phyloP scores from a whole-genome alignment of 1,284 basidiomycete genomes.

The Takashimella koratensis region DNA sequence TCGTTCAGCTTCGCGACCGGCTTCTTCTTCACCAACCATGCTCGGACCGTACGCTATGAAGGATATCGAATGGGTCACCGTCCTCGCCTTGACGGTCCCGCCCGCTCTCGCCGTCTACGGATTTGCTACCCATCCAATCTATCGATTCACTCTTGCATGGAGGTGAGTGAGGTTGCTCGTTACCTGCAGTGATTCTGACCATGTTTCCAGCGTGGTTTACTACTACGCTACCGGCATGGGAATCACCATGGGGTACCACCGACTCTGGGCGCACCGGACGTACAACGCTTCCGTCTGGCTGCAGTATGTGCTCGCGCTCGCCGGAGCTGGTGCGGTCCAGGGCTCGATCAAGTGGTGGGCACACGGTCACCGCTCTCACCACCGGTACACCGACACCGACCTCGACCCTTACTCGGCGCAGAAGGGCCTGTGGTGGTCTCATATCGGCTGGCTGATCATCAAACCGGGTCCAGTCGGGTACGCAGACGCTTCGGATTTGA shows the following conservation, averaged over 20 bases:
- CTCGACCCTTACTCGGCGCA: conserved; percentile 76
- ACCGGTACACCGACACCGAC: conserved; percentile 69
- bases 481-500: conserved; percentile 75
- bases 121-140: conserved; percentile 57
- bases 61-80: conserved; percentile 67
- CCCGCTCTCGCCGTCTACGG: conserved; percentile 66
- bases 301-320: conserved; percentile 58
- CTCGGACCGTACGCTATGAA: too few species aligned
- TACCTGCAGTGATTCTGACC: too few species aligned
- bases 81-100: conserved; percentile 63
- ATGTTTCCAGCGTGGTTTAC: too few species aligned
- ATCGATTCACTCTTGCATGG: conserved; percentile 63
- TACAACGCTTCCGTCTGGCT: conserved; percentile 61
- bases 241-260: conserved; percentile 61
- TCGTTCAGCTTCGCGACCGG: conserved; percentile 68
- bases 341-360: conserved; percentile 66
- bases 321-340: conserved; percentile 68
- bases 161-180: too few species aligned
- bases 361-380: conserved; percentile 68
- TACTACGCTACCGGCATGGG: conserved; percentile 74
- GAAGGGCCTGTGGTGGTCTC: conserved; percentile 66
- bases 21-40: conserved; percentile 55
- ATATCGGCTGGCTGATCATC: conserved; percentile 80
- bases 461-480: conserved; percentile 73
- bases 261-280: conserved; percentile 70